Evolutionary conservation across 352 stramenopile genomes (phyloP), one percentile per base, ranked within the genome.

Genomic region (Pythium vanterpoolii): DNA sequence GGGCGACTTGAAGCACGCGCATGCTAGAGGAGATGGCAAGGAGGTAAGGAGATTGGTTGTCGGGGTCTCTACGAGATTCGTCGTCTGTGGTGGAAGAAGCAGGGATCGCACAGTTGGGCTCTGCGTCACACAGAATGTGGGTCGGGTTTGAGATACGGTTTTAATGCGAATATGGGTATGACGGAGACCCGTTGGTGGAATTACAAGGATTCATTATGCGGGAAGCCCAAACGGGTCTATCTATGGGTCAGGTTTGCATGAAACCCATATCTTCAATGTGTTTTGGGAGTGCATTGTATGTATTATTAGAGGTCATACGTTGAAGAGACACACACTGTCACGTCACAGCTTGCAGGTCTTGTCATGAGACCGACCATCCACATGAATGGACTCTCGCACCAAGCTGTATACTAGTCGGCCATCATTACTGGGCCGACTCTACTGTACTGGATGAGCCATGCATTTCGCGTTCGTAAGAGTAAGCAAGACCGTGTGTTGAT

Each of bases 1-100:
- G 58, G 23, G 42, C 48, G 42, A 65, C 24, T 45, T 65, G 58
- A 19, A 65, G 33, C 14, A 47, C 58, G 10, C 58, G 58, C 58
- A 65, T 65, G n/a, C 1, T 47, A n/a, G n/a, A n/a, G n/a, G n/a
- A n/a, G n/a, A n/a, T n/a, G n/a, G n/a, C n/a, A n/a, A n/a, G n/a
- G n/a, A n/a, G n/a, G 28, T 16, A 21, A 11, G 4, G 2, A 26
- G 24, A 13, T 24, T 43, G n/a, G 34, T 2, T 57, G 26, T 13
- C 26, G n/a, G 27, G 8, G 31, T 26, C n/a, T 45, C 7, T 18
- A 44, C 26, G 14, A 27, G n/a, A 28, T 38, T 14, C n/a, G 43
- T 48, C 24, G 26, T 42, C 30, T 16, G 27, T 26, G 26, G 27
- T 10, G 9, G 40, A 48, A 48, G 21, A 43, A 43, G 44, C 28